Base-by-base conservation (phyloP, 2,329 filamentous ascomycete genomes). In the Salinomyces thailandicus region DNA sequence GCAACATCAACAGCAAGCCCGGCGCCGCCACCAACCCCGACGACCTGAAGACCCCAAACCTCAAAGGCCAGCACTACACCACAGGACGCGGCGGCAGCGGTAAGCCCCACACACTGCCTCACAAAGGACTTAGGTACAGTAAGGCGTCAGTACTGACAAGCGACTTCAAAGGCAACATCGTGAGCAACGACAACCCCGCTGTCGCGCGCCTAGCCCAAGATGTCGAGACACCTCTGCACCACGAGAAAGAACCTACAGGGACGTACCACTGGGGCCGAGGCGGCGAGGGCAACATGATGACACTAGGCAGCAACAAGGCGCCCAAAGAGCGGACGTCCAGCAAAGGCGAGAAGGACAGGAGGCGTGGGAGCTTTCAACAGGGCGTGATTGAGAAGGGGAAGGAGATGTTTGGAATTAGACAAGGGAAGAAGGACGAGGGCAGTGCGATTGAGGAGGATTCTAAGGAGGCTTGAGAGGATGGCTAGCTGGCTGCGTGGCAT, bases 41-140 rank as follows among this genome's bases (percentile, higher is more conserved):
- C 45, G 82, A 89, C 53, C 75, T 93, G 45, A 67, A 79, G 52
- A 94, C 86, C 1, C 87, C 87, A 1, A 81, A 76, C 9, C 75
- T 96, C 56, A 94, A 93, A 65, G 74, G 74, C 31, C 66, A 81
- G n/a, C 69, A 84, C 47, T 86, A 89, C 55, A 94, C 87, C 14
- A 95, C 87, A 3, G 87, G 87, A 38, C 82, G 87, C 35, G 87
- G 87, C 38, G 87, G 87, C 43, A 79, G 75, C 4, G 86, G 86
- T 42, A 94, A 93, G 67, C 81, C 14, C n/a, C 8, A 4, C 5
- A n/a, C 12, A 3, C 20, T 31, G 24, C 18, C 33, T 18, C 6
- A 26, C 24, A 14, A 22, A 6, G 16, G 12, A 24, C n/a, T n/a
- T n/a, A n/a, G n/a, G n/a, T n/a, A n/a, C n/a, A n/a, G n/a, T n/a